Evolutionary conservation across 148 eudicot genomes (phyloP).

Genomic region (Chenopodium berlandieri): DNA sequence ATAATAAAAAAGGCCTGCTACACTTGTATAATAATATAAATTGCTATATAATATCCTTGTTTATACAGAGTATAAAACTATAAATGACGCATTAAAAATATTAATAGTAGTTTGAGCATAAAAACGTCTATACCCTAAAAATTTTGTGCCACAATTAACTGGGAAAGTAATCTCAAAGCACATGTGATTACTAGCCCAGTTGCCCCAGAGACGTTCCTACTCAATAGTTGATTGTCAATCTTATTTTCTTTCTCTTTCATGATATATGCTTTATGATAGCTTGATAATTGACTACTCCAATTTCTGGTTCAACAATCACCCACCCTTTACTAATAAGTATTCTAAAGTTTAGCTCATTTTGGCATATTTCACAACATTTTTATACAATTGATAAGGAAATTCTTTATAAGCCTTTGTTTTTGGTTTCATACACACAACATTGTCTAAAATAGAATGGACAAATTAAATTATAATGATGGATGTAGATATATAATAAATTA

Average conservation of each 20-base stretch:
- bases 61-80: too few relatives aligned
- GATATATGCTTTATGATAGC: not conserved
- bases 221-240: not conserved
- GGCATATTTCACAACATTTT: not conserved
- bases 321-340: not conserved
- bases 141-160: not conserved
- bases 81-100: too few relatives aligned
- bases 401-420: not conserved
- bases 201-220: not conserved
- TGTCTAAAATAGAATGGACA: not conserved
- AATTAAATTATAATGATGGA: not conserved
- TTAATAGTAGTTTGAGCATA: not conserved
- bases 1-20: too few relatives aligned
- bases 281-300: not conserved
- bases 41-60: too few relatives aligned
- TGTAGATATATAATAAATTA: not conserved
- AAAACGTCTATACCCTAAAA: not conserved
- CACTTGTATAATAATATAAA: too few relatives aligned
- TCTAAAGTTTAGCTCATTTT: too few relatives aligned
- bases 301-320: conserved; percentile 3
- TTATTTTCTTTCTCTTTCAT: not conserved
- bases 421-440: not conserved
- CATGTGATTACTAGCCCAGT: not conserved
- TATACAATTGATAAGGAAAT: not conserved
- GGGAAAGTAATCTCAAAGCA: not conserved